Evolutionary conservation across 495 filamentous ascomycete genomes (phyloP).

Genomic region (Penicillium lagena): DNA sequence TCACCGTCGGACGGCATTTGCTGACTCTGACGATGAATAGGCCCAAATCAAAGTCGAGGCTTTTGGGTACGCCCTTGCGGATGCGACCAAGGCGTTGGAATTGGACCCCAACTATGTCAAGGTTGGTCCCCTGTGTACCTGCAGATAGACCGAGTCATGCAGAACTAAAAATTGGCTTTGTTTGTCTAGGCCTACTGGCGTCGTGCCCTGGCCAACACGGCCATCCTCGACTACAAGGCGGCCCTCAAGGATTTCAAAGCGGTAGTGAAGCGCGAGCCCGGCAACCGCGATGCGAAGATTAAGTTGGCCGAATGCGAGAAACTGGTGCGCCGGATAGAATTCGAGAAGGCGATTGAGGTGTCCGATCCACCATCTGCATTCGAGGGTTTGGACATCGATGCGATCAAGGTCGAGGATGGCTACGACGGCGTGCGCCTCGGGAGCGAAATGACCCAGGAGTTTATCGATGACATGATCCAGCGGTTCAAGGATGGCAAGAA

Average conservation of each 20-base stretch:
- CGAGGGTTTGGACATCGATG: slow-evolving; percentile 81
- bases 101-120: slow-evolving; percentile 83
- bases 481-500: slow-evolving; percentile 95
- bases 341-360: slow-evolving; percentile 91
- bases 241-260: slow-evolving; percentile 89
- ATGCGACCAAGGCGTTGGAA: slow-evolving; percentile 92
- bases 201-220: slow-evolving; percentile 82
- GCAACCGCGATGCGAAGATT: slow-evolving; percentile 82
- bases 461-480: slow-evolving; percentile 93
- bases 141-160: neutral
- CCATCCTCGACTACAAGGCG: slow-evolving; percentile 79
- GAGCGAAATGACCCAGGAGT: slow-evolving; percentile 88
- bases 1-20: neutral
- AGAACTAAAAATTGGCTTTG: slow-evolving; percentile 1
- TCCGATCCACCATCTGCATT: slow-evolving; percentile 85
- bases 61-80: slow-evolving; percentile 84
- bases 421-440: slow-evolving; percentile 83
- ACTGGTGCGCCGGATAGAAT: slow-evolving; percentile 81
- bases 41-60: slow-evolving; percentile 93
- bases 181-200: slow-evolving; percentile 81
- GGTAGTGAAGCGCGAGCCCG: slow-evolving; percentile 78
- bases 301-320: slow-evolving; percentile 91
- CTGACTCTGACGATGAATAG: slow-evolving; percentile 33
- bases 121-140: slow-evolving; percentile 36
- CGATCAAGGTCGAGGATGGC: slow-evolving; percentile 68